phyloP scores from a whole-genome alignment of 176 grass and related monocot genomes.

The Otatea glauca region DNA sequence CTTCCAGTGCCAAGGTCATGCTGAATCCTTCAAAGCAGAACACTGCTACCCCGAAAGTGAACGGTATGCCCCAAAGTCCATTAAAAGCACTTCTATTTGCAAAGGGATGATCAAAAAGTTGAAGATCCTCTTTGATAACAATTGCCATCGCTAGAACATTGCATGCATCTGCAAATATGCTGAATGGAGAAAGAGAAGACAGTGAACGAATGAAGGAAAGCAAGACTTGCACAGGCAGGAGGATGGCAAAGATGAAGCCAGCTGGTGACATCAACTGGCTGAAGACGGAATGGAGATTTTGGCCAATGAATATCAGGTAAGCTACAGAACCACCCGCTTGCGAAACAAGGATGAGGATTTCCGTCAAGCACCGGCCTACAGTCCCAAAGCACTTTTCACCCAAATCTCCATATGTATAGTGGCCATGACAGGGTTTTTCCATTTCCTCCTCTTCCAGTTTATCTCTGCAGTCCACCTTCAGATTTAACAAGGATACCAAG shows the following conservation, averaged over 20 bases:
- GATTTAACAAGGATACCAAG: constrained; percentile 14
- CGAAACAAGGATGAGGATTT: constrained; percentile 75
- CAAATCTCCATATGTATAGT: constrained; percentile 75
- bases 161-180: constrained; percentile 84
- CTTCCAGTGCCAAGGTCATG: constrained; percentile 87
- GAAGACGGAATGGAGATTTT: constrained; percentile 87
- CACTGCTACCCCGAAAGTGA: constrained; percentile 68
- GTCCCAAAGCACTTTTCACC: constrained; percentile 74
- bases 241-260: constrained; percentile 75
- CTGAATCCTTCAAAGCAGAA: constrained; percentile 97
- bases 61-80: constrained; percentile 68
- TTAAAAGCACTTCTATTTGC: constrained; percentile 73
- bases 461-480: constrained; percentile 80
- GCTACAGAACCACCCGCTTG: constrained; percentile 80
- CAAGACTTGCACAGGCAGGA: constrained; percentile 72
- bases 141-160: constrained; percentile 86
- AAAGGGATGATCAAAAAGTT: constrained; percentile 66
- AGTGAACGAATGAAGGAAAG: constrained; percentile 87
- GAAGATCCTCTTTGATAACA: constrained; percentile 81
- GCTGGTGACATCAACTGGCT: constrained; percentile 45
- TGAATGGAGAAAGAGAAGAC: constrained; percentile 78
- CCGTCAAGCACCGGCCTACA: constrained; percentile 68
- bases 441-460: constrained; percentile 56
- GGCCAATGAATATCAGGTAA: constrained; percentile 89
- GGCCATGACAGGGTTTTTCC: constrained; percentile 40